A percentile compares a stretch with the other conserved stretches of the same genome.
phyloP scores from a whole-genome alignment of 1,284 basidiomycete genomes.

The Laetiporus sulphureus region DNA sequence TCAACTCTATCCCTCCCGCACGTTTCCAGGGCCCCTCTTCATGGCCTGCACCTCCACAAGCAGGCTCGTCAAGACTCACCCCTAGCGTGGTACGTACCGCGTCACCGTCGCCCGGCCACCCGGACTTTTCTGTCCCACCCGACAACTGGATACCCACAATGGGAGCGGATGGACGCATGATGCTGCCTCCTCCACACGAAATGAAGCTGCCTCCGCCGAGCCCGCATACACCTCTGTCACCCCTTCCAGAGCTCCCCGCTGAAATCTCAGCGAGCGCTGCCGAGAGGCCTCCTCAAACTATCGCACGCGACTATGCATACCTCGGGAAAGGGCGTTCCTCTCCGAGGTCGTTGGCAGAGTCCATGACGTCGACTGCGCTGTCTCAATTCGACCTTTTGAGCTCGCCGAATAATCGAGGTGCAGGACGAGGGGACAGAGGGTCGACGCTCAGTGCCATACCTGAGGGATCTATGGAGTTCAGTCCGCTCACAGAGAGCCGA shows the following conservation, averaged over 20 bases:
- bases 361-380: slow-evolving; percentile 28
- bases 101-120: slow-evolving; percentile 15
- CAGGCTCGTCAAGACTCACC: slow-evolving; percentile 11
- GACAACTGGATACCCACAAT: slow-evolving; percentile 23
- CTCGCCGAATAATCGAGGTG: slow-evolving; percentile 15
- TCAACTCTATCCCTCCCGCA: slow-evolving; percentile 13
- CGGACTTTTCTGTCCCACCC: slow-evolving; percentile 14
- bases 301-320: slow-evolving; percentile 18
- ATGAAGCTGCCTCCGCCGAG: slow-evolving; percentile 9
- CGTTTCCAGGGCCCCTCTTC: slow-evolving; percentile 8
- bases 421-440: slow-evolving; percentile 13
- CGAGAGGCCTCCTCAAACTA: neutral
- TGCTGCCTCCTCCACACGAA: slow-evolving; percentile 24
- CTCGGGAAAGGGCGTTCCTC: slow-evolving; percentile 11
- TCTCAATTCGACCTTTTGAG: slow-evolving; percentile 36
- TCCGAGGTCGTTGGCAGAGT: slow-evolving; percentile 20
- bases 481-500: slow-evolving; percentile 19
- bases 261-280: neutral
- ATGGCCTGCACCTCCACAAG: slow-evolving; percentile 6
- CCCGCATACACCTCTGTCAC: slow-evolving; percentile 7
- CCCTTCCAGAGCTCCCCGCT: neutral
- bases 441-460: slow-evolving; percentile 32
- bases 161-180: slow-evolving; percentile 16
- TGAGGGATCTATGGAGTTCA: slow-evolving; percentile 29
- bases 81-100: slow-evolving; percentile 15